Percentiles rank a stretch among this genome's conserved stretches.
Evolutionary conservation across 768 basidiomycete genomes (phyloP).

Genomic region (Rhodotorula paludigena): DNA sequence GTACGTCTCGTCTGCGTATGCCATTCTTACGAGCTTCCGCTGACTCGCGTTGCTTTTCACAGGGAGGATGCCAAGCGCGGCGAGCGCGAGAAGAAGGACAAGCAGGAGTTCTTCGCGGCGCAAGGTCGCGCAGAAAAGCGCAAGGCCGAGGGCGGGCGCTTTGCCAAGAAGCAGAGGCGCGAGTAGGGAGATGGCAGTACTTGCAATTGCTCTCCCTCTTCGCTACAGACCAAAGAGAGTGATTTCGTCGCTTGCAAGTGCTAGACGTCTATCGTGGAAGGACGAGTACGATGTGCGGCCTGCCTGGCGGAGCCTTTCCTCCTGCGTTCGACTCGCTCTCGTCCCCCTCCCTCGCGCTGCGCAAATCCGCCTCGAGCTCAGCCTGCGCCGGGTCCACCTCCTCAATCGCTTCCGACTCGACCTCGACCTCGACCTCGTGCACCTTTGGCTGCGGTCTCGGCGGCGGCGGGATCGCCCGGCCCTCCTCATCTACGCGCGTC

Average conservation of each 20-base stretch:
- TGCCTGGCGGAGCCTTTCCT: not conserved
- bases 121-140: slow-evolving; percentile 28
- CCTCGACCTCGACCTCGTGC: slow-evolving; percentile 18
- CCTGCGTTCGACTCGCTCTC: not conserved
- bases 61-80: slow-evolving; percentile 26
- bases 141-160: slow-evolving; percentile 24
- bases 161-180: slow-evolving; percentile 20
- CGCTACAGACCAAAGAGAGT: no score
- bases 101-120: slow-evolving; percentile 25
- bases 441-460: not conserved
- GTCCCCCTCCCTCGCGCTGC: slow-evolving; percentile 6
- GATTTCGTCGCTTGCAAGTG: not conserved
- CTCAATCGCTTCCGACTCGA: slow-evolving; percentile 2
- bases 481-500: slow-evolving; percentile 1
- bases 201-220: no score
- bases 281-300: not conserved
- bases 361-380: slow-evolving; percentile 14
- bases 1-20: slow-evolving; percentile 6
- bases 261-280: not conserved
- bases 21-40: not conserved
- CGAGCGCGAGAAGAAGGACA: slow-evolving; percentile 32
- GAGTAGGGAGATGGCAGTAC: not conserved
- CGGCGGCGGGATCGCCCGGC: not conserved
- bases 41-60: not conserved
- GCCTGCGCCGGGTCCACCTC: slow-evolving; percentile 4